Conservation (phyloP, 331 rosid genomes). For the Pyrus hybrid region DNA sequence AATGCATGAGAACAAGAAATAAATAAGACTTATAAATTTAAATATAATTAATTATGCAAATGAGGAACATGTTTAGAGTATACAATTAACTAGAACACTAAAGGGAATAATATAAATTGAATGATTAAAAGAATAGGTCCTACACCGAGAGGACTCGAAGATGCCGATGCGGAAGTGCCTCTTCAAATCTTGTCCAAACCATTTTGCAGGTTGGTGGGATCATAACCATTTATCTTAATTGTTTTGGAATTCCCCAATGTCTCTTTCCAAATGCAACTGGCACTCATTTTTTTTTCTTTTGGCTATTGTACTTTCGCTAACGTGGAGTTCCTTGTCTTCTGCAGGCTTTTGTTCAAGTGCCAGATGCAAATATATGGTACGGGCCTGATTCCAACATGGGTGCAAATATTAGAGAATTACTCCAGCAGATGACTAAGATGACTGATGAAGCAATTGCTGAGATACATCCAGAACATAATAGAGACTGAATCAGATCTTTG, state of each 20-base stretch:
- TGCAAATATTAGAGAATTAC: conserved; percentile 75
- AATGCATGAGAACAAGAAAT: no score
- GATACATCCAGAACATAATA: conserved; percentile 67
- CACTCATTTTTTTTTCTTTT: neutral
- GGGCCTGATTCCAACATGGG: conserved; percentile 99
- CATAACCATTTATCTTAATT: neutral
- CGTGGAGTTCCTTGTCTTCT: neutral
- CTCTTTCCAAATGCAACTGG: neutral
- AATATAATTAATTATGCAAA: no score
- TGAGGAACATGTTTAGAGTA: no score
- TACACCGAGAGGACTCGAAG: no score
- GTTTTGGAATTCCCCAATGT: neutral
- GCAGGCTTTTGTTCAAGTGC: conserved; percentile 60
- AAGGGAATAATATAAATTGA: no score
- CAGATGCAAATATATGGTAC: conserved; percentile 49
- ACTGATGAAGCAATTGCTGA: conserved; percentile 72
- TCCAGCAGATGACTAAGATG: conserved; percentile 78
- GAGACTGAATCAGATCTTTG: conserved; percentile 54
- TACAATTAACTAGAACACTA: no score
- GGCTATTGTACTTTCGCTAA: neutral
- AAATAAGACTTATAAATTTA: no score
- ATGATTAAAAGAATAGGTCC: no score
- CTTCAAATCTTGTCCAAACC: conserved; percentile 87
- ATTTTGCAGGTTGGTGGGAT: conserved; percentile 62
- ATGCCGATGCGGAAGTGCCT: no score